A percentile compares a stretch with the other conserved stretches of the same genome.
Evolutionary conservation across 2,329 filamentous ascomycete species (phyloP).

Genomic region (Grosmannia serpens): DNA sequence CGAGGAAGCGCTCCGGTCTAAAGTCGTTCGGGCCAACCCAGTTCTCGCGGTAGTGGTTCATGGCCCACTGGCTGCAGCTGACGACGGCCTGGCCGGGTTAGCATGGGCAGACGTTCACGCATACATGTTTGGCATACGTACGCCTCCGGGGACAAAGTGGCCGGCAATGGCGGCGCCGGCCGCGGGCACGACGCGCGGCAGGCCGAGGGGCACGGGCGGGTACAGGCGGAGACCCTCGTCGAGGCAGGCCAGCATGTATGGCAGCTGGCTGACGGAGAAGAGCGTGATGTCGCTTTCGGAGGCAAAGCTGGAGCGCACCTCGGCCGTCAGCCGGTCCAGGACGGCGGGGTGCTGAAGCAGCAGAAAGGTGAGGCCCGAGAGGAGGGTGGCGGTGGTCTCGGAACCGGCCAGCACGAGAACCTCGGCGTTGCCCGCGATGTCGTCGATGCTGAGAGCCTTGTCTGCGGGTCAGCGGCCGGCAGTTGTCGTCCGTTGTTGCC

Average conservation of each 20-base stretch:
- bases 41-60: conserved; percentile 24
- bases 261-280: conserved; percentile 3
- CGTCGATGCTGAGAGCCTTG: not conserved
- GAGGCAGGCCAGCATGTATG: conserved; percentile 10
- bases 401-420: conserved; percentile 25
- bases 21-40: conserved; percentile 23
- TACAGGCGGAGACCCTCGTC: conserved; percentile 10
- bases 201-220: conserved; percentile 10
- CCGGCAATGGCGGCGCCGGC: conserved; percentile 21
- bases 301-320: conserved; percentile 18
- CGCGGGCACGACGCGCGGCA: conserved; percentile 3
- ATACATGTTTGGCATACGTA: conserved; percentile 20
- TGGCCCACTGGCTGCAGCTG: conserved; percentile 14
- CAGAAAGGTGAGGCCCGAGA: conserved; percentile 18
- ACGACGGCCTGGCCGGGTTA: conserved; percentile 21
- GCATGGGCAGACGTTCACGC: conserved; percentile 22
- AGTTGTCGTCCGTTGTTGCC: no score
- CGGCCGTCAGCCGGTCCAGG: conserved; percentile 14
- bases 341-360: conserved; percentile 15
- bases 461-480: no score
- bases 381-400: conserved; percentile 35
- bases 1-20: conserved; percentile 20
- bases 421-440: not conserved
- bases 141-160: conserved; percentile 19
- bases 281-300: conserved; percentile 16